A percentile compares a stretch with the other conserved stretches of the same genome.
These are phyloP conservation scores for Thelonectria rubi DNA, from an alignment of 2,329 filamentous ascomycete genomes.

Conservation along the genomic window DNA sequence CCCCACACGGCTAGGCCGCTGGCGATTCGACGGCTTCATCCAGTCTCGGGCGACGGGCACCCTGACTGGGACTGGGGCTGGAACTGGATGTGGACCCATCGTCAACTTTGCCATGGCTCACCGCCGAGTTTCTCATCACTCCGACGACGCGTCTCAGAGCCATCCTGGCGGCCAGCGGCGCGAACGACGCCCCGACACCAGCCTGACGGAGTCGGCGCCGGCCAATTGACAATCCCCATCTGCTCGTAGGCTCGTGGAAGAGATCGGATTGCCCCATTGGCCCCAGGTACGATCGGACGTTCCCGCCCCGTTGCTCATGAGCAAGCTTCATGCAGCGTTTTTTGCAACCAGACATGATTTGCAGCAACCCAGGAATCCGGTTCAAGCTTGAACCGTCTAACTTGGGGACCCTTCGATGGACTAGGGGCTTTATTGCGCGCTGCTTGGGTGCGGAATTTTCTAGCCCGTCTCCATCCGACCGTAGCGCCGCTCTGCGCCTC, in stretches of 20 bases:
- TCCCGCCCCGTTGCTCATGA: slow-evolving; percentile 35
- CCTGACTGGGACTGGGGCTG: slow-evolving; percentile 21
- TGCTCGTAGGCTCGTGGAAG: slow-evolving; percentile 30
- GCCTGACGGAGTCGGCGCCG: slow-evolving; percentile 14
- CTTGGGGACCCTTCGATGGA: slow-evolving; percentile 25
- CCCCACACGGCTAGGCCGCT: slow-evolving; percentile 37
- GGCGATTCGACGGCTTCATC: slow-evolving; percentile 33
- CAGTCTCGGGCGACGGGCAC: slow-evolving; percentile 26
- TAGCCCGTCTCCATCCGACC: slow-evolving; percentile 31
- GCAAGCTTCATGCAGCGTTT: slow-evolving; percentile 40
- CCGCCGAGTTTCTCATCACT: slow-evolving; percentile 15
- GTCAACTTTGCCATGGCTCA: slow-evolving; percentile 13
- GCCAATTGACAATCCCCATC: slow-evolving; percentile 30
- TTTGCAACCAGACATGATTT: slow-evolving; percentile 46
- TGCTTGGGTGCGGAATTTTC: slow-evolving; percentile 26
- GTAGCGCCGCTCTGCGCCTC: slow-evolving; percentile 24
- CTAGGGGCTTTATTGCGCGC: slow-evolving; percentile 31
- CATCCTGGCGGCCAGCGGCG: slow-evolving; percentile 11
- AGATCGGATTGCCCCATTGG: slow-evolving; percentile 38
- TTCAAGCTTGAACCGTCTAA: slow-evolving; percentile 34
- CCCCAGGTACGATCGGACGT: slow-evolving; percentile 39
- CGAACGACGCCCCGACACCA: slow-evolving; percentile 16
- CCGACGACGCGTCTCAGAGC: slow-evolving; percentile 24
- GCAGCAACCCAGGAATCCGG: slow-evolving; percentile 42
- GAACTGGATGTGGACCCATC: slow-evolving; percentile 21